Conservation (phyloP, 2,329 filamentous ascomycete species). For the Phialophora verrucosa region DNA sequence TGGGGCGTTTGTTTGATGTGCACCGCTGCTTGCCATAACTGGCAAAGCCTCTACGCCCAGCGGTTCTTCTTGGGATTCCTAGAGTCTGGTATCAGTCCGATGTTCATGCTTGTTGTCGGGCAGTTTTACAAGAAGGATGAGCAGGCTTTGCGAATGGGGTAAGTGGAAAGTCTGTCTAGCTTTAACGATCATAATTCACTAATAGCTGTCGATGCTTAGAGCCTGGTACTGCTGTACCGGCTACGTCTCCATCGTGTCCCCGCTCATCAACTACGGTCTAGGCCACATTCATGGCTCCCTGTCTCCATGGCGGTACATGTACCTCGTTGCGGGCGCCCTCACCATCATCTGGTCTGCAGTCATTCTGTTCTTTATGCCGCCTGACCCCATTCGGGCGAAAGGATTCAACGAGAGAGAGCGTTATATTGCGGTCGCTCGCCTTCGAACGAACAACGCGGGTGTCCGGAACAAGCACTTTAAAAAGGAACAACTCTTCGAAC, state of each 20-base stretch:
- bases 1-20: slow-evolving; percentile 72
- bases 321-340: slow-evolving; percentile 66
- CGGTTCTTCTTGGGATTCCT: slow-evolving; percentile 68
- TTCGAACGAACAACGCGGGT: slow-evolving; percentile 68
- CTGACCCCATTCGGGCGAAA: slow-evolving; percentile 70
- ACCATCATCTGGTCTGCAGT: slow-evolving; percentile 65
- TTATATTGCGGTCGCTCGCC: slow-evolving; percentile 67
- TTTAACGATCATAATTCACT: background rate
- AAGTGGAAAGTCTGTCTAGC: background rate
- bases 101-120: slow-evolving; percentile 68
- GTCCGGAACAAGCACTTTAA: slow-evolving; percentile 68
- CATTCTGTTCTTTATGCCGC: slow-evolving; percentile 67
- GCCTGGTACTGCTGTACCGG: slow-evolving; percentile 45
- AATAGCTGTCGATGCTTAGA: background rate
- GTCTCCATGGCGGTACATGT: slow-evolving; percentile 72
- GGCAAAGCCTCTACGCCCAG: slow-evolving; percentile 68
- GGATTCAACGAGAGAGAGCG: slow-evolving; percentile 68
- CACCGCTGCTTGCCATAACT: slow-evolving; percentile 69
- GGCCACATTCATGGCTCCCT: slow-evolving; percentile 64
- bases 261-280: slow-evolving; percentile 69
- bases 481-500: slow-evolving; percentile 62
- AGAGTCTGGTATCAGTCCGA: slow-evolving; percentile 68
- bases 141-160: slow-evolving; percentile 66
- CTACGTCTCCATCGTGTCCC: slow-evolving; percentile 53
- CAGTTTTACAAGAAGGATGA: slow-evolving; percentile 70